A percentile compares a stretch with the other conserved stretches of the same genome.
phyloP scores from a whole-genome alignment of 2,329 filamentous ascomycete species.

The Fusarium anguioides region DNA sequence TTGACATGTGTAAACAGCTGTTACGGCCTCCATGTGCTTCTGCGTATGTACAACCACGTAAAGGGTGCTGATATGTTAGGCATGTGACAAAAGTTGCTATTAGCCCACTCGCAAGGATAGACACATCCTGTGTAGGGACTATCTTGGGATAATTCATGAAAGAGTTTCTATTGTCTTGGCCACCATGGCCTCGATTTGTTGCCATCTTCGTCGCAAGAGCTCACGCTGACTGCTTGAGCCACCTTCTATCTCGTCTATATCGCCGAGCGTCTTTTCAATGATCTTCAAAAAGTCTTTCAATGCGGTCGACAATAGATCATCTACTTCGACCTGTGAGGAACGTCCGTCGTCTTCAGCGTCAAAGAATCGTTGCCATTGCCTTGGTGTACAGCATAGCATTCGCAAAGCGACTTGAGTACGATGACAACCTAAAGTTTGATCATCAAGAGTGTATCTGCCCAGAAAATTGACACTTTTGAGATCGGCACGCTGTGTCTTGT shows the following conservation, averaged over 20 bases:
- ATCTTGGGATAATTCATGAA: neutral
- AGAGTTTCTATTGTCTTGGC: slow-evolving; percentile 48
- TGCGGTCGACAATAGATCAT: slow-evolving; percentile 51
- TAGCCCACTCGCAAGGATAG: too few species aligned
- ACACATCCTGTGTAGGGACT: neutral
- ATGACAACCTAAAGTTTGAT: slow-evolving; percentile 58
- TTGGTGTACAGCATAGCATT: slow-evolving; percentile 48
- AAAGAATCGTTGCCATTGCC: slow-evolving; percentile 54
- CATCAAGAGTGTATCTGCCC: slow-evolving; percentile 60
- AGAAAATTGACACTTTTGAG: slow-evolving; percentile 60
- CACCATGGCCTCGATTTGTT: slow-evolving; percentile 55
- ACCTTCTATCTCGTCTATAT: slow-evolving; percentile 48
- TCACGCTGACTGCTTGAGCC: slow-evolving; percentile 51
- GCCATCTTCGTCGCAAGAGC: slow-evolving; percentile 56
- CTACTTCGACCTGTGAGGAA: slow-evolving; percentile 56
- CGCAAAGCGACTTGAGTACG: slow-evolving; percentile 65
- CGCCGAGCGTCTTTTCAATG: slow-evolving; percentile 47
- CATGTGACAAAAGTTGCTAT: too few species aligned
- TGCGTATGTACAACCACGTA: too few species aligned
- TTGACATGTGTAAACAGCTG: too few species aligned
- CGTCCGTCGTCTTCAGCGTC: slow-evolving; percentile 58
- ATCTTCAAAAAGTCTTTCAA: slow-evolving; percentile 52
- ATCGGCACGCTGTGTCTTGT: slow-evolving; percentile 50
- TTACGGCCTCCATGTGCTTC: too few species aligned
- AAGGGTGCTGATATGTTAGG: too few species aligned